phyloP scores from a whole-genome alignment of 768 basidiomycete species.

The Mycena vitilis region DNA sequence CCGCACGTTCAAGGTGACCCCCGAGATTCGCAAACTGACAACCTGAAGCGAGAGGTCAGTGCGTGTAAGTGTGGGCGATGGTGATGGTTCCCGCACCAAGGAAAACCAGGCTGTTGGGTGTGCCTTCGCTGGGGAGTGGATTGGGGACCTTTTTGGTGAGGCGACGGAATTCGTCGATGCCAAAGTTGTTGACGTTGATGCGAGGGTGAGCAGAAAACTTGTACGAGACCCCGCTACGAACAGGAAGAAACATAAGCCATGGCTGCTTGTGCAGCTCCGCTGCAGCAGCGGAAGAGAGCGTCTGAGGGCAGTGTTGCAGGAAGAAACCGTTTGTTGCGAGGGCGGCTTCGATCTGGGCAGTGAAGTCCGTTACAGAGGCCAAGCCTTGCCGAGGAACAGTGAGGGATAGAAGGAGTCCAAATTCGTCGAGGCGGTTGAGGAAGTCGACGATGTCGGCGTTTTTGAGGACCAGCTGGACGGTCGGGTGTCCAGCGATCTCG shows the following conservation, averaged over 20 bases:
- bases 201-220: conserved; percentile 13
- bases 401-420: too few species aligned
- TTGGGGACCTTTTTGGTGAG: conserved; percentile 5
- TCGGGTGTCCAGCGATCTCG: too few species aligned
- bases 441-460: too few species aligned
- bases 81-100: not conserved
- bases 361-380: too few species aligned
- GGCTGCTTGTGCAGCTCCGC: not conserved
- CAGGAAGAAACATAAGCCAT: not conserved
- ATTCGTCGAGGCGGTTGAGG: too few species aligned
- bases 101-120: too few species aligned
- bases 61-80: not conserved
- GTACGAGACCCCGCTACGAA: not conserved
- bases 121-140: not conserved
- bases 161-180: not conserved
- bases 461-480: too few species aligned
- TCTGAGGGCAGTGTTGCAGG: not conserved
- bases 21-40: too few species aligned
- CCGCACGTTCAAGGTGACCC: too few species aligned
- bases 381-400: too few species aligned
- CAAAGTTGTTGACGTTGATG: conserved; percentile 19
- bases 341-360: not conserved
- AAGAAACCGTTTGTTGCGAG: not conserved
- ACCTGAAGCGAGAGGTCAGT: too few species aligned
- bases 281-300: not conserved